Base-by-base conservation (phyloP, 305 asterid genomes). In the Stenogyne calaminthoides region DNA sequence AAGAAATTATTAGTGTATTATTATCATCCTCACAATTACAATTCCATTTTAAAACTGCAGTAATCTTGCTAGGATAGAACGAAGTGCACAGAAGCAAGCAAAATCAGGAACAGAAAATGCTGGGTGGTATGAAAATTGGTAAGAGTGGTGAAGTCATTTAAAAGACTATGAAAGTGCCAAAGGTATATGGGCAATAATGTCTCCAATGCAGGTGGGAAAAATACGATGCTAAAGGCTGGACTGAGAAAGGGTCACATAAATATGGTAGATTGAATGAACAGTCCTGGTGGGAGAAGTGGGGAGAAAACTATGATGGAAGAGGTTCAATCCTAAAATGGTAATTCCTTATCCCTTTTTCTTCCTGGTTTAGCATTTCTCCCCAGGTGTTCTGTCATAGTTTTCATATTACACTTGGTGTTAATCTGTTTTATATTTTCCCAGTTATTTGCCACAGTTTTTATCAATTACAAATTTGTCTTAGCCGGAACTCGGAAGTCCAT, bases 271-370 rank as follows among this genome's bases (percentile, higher is more conserved):
- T 95, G 82, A 89, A 95, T 70, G 99, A 93, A 73, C 97, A 95
- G 72, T 95, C 99, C 7, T 95, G 99, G 99, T 95, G 99, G 99
- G 99, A 95, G 82, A 95, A 93, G 81, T 95, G 99, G 98, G 98
- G 99, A 66, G 99, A 95, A 68, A 84, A 89, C 79, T 95, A 92
- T 62, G 99, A 95, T 76, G 98, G 99, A 61, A 86, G 97, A 78
- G 99, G 99, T 80, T 92, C 98, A 65, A 96, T 95, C 65, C 79
- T 92, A 9, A 95, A 95, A 89, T 95, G 99, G 99, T 95, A 86
- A 56, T 70, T 77, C 44, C 56, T 40, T 56, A 42, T 44, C 54
- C 49, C 51, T 63, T 71, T 67, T 12, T 25, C 19, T 59, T 70
- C 44, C 11, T 19, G 10, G 6, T 70, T 64, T n/a, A 42, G 18